Conservation (phyloP, 2,329 filamentous ascomycete genomes). For the Neonectria ditissima region DNA sequence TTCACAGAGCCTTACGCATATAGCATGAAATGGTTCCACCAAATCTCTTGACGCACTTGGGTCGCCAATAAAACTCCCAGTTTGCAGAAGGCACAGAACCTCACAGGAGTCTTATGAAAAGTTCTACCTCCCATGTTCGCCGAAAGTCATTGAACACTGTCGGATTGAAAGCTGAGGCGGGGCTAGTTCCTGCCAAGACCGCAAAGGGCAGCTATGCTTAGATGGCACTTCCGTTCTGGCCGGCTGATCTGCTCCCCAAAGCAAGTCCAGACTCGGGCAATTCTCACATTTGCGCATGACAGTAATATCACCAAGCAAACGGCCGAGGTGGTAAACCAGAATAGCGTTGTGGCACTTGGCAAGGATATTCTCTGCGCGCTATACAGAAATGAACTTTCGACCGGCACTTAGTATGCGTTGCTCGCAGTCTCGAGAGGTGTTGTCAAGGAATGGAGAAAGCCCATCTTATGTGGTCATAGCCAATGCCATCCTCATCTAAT, state of each 20-base stretch:
- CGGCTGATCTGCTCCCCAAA: conserved; percentile 17
- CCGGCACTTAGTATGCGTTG: conserved; percentile 24
- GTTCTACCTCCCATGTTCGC: too few species aligned
- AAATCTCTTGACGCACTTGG: too few species aligned
- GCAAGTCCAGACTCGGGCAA: conserved; percentile 4
- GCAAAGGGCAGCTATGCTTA: not conserved
- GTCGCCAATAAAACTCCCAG: not conserved
- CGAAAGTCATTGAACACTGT: not conserved
- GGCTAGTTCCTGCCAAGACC: not conserved
- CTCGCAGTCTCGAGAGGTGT: conserved; percentile 24
- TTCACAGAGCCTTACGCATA: conserved; percentile 28
- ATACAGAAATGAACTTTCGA: not conserved
- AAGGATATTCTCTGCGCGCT: conserved; percentile 30
- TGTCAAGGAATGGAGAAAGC: conserved; percentile 22
- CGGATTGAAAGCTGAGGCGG: not conserved
- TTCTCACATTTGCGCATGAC: conserved; percentile 32
- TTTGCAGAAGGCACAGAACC: not conserved
- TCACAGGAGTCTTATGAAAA: too few species aligned
- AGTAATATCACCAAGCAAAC: conserved; percentile 30
- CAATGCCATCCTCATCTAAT: not conserved
- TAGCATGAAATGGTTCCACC: conserved; percentile 16
- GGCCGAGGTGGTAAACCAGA: conserved; percentile 1
- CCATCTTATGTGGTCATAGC: not conserved
- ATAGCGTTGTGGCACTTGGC: conserved; percentile 23
- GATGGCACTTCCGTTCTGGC: conserved; percentile 25